Conservation (phyloP, 495 filamentous ascomycete genomes). For the Talaromyces borbonicus region DNA sequence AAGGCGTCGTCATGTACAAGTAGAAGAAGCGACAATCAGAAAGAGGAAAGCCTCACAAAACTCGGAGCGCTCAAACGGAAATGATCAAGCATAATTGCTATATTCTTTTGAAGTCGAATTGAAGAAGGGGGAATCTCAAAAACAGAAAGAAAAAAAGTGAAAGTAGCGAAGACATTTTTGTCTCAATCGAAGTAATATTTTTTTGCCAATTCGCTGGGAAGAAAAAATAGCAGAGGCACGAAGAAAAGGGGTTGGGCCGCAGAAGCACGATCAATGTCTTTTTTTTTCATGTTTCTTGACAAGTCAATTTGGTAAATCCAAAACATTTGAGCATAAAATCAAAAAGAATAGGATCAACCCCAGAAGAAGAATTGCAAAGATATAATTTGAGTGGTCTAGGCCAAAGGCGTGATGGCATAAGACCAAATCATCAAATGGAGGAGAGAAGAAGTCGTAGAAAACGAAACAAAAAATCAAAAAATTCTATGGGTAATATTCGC, state of each 20-base stretch:
- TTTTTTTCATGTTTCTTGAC: slow-evolving; percentile 3
- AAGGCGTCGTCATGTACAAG: too few species aligned
- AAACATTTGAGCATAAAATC: slow-evolving; percentile 16
- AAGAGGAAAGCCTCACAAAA: too few species aligned
- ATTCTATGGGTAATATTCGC: slow-evolving; percentile 27
- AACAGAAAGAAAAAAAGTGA: neutral
- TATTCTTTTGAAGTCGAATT: too few species aligned
- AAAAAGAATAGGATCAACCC: slow-evolving; percentile 15
- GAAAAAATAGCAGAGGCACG: neutral
- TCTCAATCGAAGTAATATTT: neutral
- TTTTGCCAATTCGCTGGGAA: neutral
- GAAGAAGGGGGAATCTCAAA: too few species aligned
- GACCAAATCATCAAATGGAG: too few species aligned
- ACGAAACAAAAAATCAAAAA: slow-evolving; percentile 14
- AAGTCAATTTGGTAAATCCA: slow-evolving; percentile 16
- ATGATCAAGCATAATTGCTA: too few species aligned
- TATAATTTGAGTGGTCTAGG: too few species aligned
- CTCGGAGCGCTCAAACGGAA: too few species aligned
- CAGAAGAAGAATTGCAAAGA: too few species aligned
- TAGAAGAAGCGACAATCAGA: too few species aligned
- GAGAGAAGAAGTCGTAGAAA: slow-evolving; percentile 10
- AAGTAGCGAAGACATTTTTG: neutral
- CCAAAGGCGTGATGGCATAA: too few species aligned
- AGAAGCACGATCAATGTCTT: slow-evolving; percentile 1
- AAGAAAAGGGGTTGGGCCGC: neutral